Conservation (phyloP, 2,329 filamentous ascomycete genomes). For the Xylaria sp. region DNA sequence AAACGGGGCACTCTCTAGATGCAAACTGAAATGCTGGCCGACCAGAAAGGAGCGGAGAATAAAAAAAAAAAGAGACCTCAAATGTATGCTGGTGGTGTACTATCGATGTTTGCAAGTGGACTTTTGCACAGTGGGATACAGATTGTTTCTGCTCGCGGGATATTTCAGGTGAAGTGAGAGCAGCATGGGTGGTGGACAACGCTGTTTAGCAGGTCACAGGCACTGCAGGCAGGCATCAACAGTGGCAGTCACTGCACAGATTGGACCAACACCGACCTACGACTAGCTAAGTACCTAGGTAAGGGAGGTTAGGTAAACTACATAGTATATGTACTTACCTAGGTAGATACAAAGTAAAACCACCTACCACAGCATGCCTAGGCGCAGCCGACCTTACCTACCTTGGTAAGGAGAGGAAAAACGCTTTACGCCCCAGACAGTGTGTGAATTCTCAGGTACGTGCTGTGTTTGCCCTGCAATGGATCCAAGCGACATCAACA, state of each 20-base stretch:
- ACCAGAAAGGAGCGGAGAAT: constrained; percentile 8
- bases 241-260: neutral
- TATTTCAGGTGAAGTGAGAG: constrained; percentile 1
- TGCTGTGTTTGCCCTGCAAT: constrained; percentile 5
- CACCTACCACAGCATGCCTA: neutral
- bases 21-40: neutral
- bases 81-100: constrained; percentile 18
- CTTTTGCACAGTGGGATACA: neutral
- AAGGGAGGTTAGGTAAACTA: neutral
- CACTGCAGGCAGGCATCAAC: neutral
- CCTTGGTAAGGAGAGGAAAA: neutral
- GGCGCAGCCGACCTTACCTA: neutral
- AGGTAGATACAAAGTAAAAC: too few relatives aligned
- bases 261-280: neutral
- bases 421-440: neutral
- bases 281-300: neutral
- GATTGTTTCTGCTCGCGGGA: constrained; percentile 16
- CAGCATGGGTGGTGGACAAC: constrained; percentile 3
- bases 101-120: constrained; percentile 34
- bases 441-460: neutral
- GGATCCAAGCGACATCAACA: neutral
- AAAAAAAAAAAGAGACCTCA: constrained; percentile 3
- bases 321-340: too few relatives aligned
- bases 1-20: constrained; percentile 2
- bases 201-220: constrained; percentile 5